Evolutionary conservation across 1,139 yeast genomes (phyloP), one percentile per base, ranked within the genome.

Genomic region (Candida frijolesensis): DNA sequence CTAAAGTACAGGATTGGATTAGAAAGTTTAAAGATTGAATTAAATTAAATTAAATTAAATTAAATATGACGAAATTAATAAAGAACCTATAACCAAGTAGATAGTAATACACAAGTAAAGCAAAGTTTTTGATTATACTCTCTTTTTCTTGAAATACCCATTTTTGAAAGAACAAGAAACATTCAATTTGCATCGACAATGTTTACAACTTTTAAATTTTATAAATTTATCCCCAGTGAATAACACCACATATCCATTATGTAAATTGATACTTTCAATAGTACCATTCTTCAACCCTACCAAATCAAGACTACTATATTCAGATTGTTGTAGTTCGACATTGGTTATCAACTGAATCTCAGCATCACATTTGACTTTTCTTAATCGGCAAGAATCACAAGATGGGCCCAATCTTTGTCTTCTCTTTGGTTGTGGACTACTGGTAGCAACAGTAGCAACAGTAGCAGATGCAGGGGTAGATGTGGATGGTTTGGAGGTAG

Each of bases 301-400:
- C 40, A 42, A 25, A n/a, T 30, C 38, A 18, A 33, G n/a, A 44
- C 30, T 8, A 25, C 15, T 11, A 25, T 38, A 38, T n/a, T 3
- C n/a, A 11, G 30, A 6, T 30, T 50, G 7, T 27, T 51, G 54
- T 16, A 46, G 45, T 29, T 51, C 19, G 2, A 57, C 50, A 11
- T 53, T 53, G n/a, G 62, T 50, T 32, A 66, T 53, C 1, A 68
- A 59, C 7, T 50, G 46, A 16, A 85, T 82, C 57, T 79, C 84
- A 1, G 92, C 89, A 61, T 86, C 84, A 67, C 94, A 87, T 65
- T 85, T 87, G 53, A 85, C 87, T 65, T 87, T 87, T 54, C 89
- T 76, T n/a, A 79, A 64, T 48, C 91, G 73, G 64, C 94, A 87
- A 42, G 80, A 71, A 63, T 87, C 92, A 66, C 94, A 87, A 45